Base-by-base conservation (phyloP, 352 stramenopile species). In the Phytophthora pluvialis region DNA sequence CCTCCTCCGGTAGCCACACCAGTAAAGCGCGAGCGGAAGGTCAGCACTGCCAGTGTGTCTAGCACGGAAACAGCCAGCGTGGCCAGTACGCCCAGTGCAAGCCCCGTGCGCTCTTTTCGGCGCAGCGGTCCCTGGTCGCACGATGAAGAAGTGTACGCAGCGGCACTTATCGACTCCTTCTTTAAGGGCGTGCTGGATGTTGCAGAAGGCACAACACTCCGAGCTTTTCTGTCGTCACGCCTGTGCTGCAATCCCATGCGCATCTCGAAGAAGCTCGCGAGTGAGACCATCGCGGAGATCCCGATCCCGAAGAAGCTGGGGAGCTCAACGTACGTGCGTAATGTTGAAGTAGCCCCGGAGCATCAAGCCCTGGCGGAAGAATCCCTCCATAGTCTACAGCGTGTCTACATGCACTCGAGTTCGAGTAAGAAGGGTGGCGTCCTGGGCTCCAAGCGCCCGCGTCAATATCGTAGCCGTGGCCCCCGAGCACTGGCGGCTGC, bases 211-310 rank as follows among this genome's bases (percentile, higher is more conserved):
- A 90, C 81, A 40, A 92, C 81, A 21, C 72, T 92, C 42, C 76
- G 83, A 44, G 77, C 78, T 36, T 88, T 88, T 58, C 60, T 92
- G 18, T 80, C 83, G 16, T 72, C 77, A 5, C 75, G 81, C 4
- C 70, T 92, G 51, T 77, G 78, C 44, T 92, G 83, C 62, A 92
- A 90, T 44, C 83, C 83, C 13, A 92, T 90, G 81, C 77, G 83
- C 15, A 80, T 91, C 29, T 91, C 81, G 10, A 92, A 92, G 65
- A 92, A 92, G 60, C 82, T 93, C 11, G 81, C 83, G 3, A 90
- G 76, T 55, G 78, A 86, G 36, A 77, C 63, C 40, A 90, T 93
- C 54, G 81, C 80, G 0, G 77, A 85, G 35, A 79, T 88, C 46
- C 79, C 72, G 43, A 91, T 93, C 50, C 81, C 84, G 4, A 93